These are phyloP conservation scores for Umbelopsis vinacea DNA, from an alignment of 192 early-diverging fungal genomes.

Conservation along the genomic window DNA sequence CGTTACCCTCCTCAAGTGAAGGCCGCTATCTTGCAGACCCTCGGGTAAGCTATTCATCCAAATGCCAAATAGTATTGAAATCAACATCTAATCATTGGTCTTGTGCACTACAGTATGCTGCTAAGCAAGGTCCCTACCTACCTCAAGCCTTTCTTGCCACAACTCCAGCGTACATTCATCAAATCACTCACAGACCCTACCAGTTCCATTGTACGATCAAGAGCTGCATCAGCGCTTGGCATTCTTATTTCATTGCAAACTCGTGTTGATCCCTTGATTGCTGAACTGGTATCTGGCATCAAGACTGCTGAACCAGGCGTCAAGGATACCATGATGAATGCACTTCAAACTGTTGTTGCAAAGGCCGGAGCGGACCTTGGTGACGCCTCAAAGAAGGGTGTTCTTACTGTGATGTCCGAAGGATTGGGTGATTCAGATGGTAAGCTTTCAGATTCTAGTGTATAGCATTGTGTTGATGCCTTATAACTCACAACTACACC, in stretches of 20 bases:
- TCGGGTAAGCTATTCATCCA: constrained; percentile 53
- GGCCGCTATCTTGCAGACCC: constrained; percentile 87
- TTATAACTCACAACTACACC: background rate
- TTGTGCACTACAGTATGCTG: constrained; percentile 53
- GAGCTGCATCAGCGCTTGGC: constrained; percentile 79
- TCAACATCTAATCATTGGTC: background rate
- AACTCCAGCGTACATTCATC: constrained; percentile 96
- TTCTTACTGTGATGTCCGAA: constrained; percentile 64
- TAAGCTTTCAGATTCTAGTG: constrained; percentile 13
- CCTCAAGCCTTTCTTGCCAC: constrained; percentile 96
- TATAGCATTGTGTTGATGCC: no score
- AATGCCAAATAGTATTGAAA: background rate
- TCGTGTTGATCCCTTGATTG: constrained; percentile 78
- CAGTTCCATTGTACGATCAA: constrained; percentile 73
- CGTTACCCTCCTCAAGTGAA: constrained; percentile 91
- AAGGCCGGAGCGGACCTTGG: constrained; percentile 63
- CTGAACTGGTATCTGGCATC: constrained; percentile 72
- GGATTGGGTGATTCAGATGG: constrained; percentile 53
- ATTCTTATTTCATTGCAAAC: constrained; percentile 74
- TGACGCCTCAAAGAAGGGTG: constrained; percentile 59
- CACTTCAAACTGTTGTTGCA: constrained; percentile 72
- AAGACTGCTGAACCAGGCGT: constrained; percentile 63
- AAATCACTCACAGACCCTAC: constrained; percentile 82
- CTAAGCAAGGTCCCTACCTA: constrained; percentile 84
- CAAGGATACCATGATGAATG: constrained; percentile 72